These are phyloP conservation scores for Exophiala dermatitidis DNA, from an alignment of 2,329 filamentous ascomycete genomes.

Conservation along the genomic window DNA sequence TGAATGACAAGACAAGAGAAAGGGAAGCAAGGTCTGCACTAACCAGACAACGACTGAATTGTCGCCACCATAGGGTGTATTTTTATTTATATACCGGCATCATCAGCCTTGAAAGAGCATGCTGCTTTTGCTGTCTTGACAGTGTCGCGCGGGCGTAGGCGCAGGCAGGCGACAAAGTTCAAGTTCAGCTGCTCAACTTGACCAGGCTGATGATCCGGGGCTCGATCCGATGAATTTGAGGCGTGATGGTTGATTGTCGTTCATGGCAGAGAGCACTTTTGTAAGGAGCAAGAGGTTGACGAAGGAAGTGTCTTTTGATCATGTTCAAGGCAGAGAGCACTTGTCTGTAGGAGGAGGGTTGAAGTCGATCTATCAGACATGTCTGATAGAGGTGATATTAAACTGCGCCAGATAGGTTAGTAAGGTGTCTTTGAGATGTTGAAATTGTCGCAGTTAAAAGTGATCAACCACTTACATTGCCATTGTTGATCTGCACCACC, in stretches of 20 bases:
- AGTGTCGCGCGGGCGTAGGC: too few relatives aligned
- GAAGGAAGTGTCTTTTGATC: too few relatives aligned
- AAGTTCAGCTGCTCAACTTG: neutral
- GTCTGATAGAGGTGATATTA: too few relatives aligned
- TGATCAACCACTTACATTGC: too few relatives aligned
- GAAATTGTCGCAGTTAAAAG: too few relatives aligned
- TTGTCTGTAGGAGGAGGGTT: neutral
- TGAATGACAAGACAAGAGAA: neutral
- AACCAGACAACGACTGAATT: neutral
- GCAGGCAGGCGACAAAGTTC: neutral
- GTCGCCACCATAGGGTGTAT: neutral
- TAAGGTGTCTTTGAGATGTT: too few relatives aligned
- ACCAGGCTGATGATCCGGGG: neutral
- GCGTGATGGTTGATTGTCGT: too few relatives aligned
- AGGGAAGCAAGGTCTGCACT: neutral
- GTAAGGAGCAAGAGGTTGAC: too few relatives aligned
- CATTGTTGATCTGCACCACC: too few relatives aligned
- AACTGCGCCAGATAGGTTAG: too few relatives aligned
- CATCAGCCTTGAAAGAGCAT: neutral
- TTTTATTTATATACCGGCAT: neutral
- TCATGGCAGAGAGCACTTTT: too few relatives aligned
- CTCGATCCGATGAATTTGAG: neutral
- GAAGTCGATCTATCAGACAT: neutral
- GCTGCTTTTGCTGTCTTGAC: neutral
- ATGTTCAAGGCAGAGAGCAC: neutral